Base-by-base conservation (phyloP, 1,284 basidiomycete genomes). In the Ganoderma sinense region DNA sequence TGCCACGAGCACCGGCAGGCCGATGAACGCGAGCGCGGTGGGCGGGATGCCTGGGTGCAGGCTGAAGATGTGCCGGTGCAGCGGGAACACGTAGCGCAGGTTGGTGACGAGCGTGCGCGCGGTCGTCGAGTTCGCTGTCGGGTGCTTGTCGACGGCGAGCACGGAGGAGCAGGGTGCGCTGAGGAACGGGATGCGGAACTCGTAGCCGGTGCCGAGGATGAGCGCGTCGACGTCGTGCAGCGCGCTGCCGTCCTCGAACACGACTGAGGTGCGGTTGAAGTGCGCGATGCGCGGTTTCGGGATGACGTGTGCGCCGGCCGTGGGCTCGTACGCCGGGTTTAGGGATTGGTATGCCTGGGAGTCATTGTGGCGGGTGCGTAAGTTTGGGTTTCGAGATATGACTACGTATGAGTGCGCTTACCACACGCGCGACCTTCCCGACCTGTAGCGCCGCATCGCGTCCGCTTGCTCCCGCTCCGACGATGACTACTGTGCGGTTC, bases 121-220 rank as follows among this genome's bases (percentile, higher is more conserved):
- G 51, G 75, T 78, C 10, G 77, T 75, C 13, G 78, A 78, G 73
- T 78, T 78, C 41, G 58, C 66, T 29, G 66, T 2, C 4, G 78
- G 73, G 41, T 65, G 7, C 13, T 73, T 71, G 62, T 75, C 74
- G 45, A 73, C 70, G 45, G 70, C 48, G 55, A 79, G 73, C 11
- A 75, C 68, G 36, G 72, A 71, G 0, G 76, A 69, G 78, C 45
- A 81, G 77, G 58, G 83, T 78, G 20, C 69, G 73, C 53, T 83
- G 20, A 90, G 82, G 79, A 89, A 89, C 0, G 88, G 88, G 8
- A 87, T 79, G 40, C 81, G 83, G 66, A 85, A 72, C 65, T 88
- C 83, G 71, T 89, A 90, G 6, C 89, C 89, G 0, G 88, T 89
- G 0, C 79, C 88, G 13, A 88, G 81, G 43, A 89, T 77, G 33